Percentiles rank a stretch among this genome's conserved stretches.
Conservation (phyloP, 306 rosid genomes). For the Pachyrhizus erosus region DNA sequence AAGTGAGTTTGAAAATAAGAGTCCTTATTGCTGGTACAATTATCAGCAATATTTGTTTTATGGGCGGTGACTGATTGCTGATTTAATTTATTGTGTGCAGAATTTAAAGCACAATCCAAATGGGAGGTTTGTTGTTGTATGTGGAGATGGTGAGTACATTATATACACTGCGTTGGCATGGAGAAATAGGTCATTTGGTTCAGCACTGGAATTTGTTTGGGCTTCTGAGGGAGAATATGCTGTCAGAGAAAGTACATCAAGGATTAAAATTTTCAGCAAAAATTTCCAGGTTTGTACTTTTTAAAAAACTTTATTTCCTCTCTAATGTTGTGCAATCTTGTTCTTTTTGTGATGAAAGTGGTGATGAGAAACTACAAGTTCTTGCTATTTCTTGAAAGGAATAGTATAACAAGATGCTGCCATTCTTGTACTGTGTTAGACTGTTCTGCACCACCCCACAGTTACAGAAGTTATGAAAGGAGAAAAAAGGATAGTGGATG, state of each 20-base stretch:
- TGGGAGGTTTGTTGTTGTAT: constrained; percentile 99
- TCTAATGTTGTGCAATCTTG: neutral
- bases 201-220: constrained; percentile 97
- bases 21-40: constrained; percentile 34
- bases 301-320: constrained; percentile 13
- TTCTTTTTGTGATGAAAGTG: constrained; percentile 27
- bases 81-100: constrained; percentile 53
- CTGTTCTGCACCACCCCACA: constrained; percentile 9
- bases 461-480: neutral
- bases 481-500: neutral
- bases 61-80: constrained; percentile 20
- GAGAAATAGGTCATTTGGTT: constrained; percentile 98
- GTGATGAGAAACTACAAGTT: constrained; percentile 5
- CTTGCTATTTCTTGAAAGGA: constrained; percentile 14
- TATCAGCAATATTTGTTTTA: constrained; percentile 29
- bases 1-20: constrained; percentile 22
- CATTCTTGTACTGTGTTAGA: constrained; percentile 4
- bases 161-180: constrained; percentile 98
- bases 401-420: constrained; percentile 14
- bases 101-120: constrained; percentile 96
- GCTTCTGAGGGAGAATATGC: constrained; percentile 96
- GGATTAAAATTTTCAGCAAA: constrained; percentile 91
- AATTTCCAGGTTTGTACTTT: constrained; percentile 78
- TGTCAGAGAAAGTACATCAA: constrained; percentile 95
- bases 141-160: constrained; percentile 99